Percentiles rank a stretch among this genome's conserved stretches.
Evolutionary conservation across 176 grass and related monocot species (phyloP).

Genomic region (Typha latifolia): DNA sequence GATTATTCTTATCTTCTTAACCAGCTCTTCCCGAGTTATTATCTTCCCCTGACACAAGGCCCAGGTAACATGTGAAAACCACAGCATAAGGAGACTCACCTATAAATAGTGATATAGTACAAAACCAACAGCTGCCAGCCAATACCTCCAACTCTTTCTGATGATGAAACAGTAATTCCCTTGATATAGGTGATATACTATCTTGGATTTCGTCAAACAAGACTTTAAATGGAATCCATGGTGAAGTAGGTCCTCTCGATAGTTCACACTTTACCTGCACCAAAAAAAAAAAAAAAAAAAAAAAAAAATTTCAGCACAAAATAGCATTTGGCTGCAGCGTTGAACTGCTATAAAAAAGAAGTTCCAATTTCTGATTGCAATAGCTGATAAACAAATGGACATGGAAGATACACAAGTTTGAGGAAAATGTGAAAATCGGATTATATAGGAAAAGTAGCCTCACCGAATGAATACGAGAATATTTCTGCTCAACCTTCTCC

Average conservation of each 20-base stretch:
- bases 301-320: constrained; percentile 7
- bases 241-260: constrained; percentile 43
- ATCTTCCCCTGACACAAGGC: constrained; percentile 31
- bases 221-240: constrained; percentile 59
- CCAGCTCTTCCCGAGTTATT: constrained; percentile 60
- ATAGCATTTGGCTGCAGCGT: constrained; percentile 1
- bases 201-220: constrained; percentile 56
- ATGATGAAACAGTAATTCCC: constrained; percentile 63
- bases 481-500: constrained; percentile 32
- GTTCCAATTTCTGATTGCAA: constrained; percentile 5
- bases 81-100: not conserved
- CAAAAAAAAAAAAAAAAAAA: constrained; percentile 22
- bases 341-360: constrained; percentile 7
- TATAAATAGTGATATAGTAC: not conserved
- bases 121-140: not conserved
- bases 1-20: constrained; percentile 58
- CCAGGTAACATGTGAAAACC: constrained; percentile 11
- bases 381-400: constrained; percentile 3
- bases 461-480: constrained; percentile 50
- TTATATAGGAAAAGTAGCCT: constrained; percentile 25
- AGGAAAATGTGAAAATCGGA: constrained; percentile 2
- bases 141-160: constrained; percentile 67
- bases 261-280: constrained; percentile 32
- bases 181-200: constrained; percentile 40
- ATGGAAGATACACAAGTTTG: constrained; percentile 1